Conservation (phyloP, 2,329 filamentous ascomycete genomes). For the Chalara sp. region DNA sequence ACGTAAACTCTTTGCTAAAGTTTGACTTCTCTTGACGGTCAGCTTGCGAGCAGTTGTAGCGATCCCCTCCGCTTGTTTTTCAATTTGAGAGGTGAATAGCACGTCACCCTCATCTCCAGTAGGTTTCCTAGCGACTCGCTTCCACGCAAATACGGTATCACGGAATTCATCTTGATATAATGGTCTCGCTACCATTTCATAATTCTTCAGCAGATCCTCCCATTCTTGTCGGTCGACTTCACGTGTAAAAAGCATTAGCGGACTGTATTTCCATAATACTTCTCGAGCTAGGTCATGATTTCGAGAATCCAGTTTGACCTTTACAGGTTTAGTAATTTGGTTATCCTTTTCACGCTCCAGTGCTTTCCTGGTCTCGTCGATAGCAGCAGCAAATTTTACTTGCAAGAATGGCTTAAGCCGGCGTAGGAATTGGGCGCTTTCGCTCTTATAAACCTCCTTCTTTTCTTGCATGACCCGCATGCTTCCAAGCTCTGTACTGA, state of each 20-base stretch:
- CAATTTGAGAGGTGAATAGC: conserved; percentile 76
- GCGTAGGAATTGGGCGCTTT: conserved; percentile 70
- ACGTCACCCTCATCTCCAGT: conserved; percentile 73
- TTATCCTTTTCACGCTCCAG: conserved; percentile 43
- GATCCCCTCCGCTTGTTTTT: conserved; percentile 79
- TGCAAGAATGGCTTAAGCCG: conserved; percentile 78
- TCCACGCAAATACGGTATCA: conserved; percentile 72
- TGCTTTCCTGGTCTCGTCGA: conserved; percentile 61
- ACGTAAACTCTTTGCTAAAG: conserved; percentile 66
- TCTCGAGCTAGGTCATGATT: conserved; percentile 68
- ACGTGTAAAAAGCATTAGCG: conserved; percentile 79
- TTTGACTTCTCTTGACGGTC: conserved; percentile 91
- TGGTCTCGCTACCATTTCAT: conserved; percentile 68
- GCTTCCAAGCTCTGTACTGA: conserved; percentile 53
- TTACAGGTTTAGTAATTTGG: conserved; percentile 39
- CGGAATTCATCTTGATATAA: conserved; percentile 80
- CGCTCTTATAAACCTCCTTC: conserved; percentile 77
- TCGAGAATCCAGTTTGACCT: conserved; percentile 60
- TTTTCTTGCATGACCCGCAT: conserved; percentile 96
- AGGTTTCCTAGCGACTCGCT: conserved; percentile 67
- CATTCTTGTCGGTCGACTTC: conserved; percentile 79
- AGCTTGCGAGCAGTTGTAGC: conserved; percentile 77
- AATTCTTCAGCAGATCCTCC: conserved; percentile 71
- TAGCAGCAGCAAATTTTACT: conserved; percentile 69
- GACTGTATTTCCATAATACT: conserved; percentile 80